These are phyloP conservation scores for Irpex rosettiformis DNA, from an alignment of 1,284 basidiomycete species.

Conservation along the genomic window DNA sequence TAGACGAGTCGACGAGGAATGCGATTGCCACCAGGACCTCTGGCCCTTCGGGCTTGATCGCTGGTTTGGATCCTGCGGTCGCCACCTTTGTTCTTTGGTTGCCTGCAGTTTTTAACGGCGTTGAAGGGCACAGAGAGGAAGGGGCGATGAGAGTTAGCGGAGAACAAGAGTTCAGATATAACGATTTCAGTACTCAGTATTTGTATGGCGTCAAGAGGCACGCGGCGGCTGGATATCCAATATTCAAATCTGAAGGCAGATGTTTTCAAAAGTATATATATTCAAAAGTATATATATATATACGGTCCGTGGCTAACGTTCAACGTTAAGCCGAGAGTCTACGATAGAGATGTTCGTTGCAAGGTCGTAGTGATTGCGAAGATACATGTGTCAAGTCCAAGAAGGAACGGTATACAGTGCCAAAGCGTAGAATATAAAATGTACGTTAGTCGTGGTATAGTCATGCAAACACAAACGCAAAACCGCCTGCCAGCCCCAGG, in stretches of 20 bases:
- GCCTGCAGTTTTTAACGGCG: not conserved
- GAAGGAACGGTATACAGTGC: not conserved
- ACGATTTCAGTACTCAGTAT: too few relatives aligned
- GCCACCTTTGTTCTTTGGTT: not conserved
- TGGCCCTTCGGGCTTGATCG: not conserved
- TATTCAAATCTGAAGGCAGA: not conserved
- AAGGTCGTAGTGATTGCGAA: not conserved
- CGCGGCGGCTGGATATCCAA: too few relatives aligned
- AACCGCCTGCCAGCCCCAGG: slow-evolving; percentile 30
- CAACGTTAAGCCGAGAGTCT: not conserved
- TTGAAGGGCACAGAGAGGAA: not conserved
- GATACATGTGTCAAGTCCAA: not conserved
- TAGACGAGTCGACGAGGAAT: slow-evolving; percentile 63
- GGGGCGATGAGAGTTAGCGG: too few relatives aligned
- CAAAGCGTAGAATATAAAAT: not conserved
- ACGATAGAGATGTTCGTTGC: not conserved
- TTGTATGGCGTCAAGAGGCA: not conserved
- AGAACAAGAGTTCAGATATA: too few relatives aligned
- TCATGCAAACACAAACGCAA: slow-evolving; percentile 23
- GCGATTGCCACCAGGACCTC: slow-evolving; percentile 41
- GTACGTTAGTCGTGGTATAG: not conserved
- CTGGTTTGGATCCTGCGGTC: not conserved
- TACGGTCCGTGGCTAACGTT: not conserved
- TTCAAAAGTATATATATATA: not conserved
- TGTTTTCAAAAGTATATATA: not conserved